Conservation (phyloP, 2,329 filamentous ascomycete species). For the Xylaria polymorpha region DNA sequence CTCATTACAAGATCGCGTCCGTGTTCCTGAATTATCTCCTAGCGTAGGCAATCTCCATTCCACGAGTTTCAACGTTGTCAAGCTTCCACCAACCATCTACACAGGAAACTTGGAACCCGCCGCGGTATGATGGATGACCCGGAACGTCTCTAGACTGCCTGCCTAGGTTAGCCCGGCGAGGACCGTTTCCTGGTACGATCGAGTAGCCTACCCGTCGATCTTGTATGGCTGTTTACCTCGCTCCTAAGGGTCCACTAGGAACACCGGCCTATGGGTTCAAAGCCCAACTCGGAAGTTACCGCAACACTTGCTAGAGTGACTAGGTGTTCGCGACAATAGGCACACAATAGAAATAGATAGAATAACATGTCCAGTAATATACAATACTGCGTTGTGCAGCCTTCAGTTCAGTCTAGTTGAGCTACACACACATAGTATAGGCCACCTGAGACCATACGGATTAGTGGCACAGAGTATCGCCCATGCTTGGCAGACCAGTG, state of each 20-base stretch:
- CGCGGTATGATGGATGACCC: conserved; percentile 31
- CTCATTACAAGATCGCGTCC: background rate
- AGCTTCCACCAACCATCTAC: conserved; percentile 17
- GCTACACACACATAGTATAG: conserved; percentile 9
- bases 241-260: conserved; percentile 16
- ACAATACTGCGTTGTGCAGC: background rate
- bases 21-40: background rate
- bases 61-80: conserved; percentile 12
- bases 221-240: conserved; percentile 11
- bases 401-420: conserved; percentile 7
- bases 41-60: background rate
- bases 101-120: conserved; percentile 6
- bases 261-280: background rate
- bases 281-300: conserved; percentile 30
- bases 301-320: conserved; percentile 11
- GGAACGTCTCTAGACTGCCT: conserved; percentile 14
- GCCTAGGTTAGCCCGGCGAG: conserved; percentile 5
- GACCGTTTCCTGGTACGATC: conserved; percentile 21
- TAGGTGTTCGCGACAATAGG: background rate
- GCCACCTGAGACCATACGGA: background rate
- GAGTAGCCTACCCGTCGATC: conserved; percentile 4
- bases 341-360: background rate
- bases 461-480: conserved; percentile 13
- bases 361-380: conserved; percentile 3
- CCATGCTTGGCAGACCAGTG: conserved; percentile 26